phyloP scores from a whole-genome alignment of 768 basidiomycete species.

The Lactifluus pinguis region DNA sequence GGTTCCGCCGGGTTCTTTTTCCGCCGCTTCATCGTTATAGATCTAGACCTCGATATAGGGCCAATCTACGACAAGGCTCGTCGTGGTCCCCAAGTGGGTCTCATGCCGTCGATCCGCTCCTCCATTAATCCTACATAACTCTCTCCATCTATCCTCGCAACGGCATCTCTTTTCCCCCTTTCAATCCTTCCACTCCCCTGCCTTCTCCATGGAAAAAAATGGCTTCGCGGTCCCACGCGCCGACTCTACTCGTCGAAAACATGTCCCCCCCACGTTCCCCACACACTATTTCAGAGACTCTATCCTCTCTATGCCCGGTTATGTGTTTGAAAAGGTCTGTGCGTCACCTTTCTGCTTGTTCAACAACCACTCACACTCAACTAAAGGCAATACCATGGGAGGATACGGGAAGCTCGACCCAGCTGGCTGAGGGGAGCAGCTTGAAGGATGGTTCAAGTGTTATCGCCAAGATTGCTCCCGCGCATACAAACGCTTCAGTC shows the following conservation, averaged over 20 bases:
- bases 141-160: not conserved
- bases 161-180: not conserved
- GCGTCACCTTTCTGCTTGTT: not conserved
- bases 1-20: not conserved
- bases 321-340: slow-evolving; percentile 58
- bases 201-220: not conserved
- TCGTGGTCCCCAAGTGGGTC: not conserved
- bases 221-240: not conserved
- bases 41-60: not conserved
- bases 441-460: slow-evolving; percentile 62
- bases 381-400: slow-evolving; percentile 54
- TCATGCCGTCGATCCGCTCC: slow-evolving; percentile 8
- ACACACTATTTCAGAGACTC: slow-evolving; percentile 46
- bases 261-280: slow-evolving; percentile 48
- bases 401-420: slow-evolving; percentile 65
- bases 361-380: not conserved
- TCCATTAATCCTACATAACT: not conserved
- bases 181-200: not conserved
- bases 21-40: not conserved
- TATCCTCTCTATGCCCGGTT: slow-evolving; percentile 59
- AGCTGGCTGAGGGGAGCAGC: slow-evolving; percentile 58
- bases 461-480: slow-evolving; percentile 64
- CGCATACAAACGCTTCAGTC: slow-evolving; percentile 64
- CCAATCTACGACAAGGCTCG: not conserved
- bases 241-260: slow-evolving; percentile 33